These are phyloP conservation scores for Alternaria gaisen DNA, from an alignment of 2,329 filamentous ascomycete species.

Conservation along the genomic window DNA sequence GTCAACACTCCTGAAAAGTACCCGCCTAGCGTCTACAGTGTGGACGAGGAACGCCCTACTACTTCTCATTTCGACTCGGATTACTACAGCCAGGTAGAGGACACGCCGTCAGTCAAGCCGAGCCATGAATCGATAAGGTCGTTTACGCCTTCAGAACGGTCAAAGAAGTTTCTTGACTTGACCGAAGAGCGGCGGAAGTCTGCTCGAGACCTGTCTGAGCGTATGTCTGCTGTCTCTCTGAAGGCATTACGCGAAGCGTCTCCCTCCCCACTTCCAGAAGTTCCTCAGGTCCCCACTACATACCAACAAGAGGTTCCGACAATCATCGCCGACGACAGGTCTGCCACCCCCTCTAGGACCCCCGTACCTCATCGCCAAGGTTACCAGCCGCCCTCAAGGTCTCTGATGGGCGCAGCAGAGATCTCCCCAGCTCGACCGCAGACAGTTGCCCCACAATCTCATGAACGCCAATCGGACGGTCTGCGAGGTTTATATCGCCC, in stretches of 20 bases:
- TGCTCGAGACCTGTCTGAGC: conserved; percentile 41
- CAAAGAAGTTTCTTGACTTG: conserved; percentile 41
- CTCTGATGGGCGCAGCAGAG: conserved; percentile 22
- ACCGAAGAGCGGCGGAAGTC: conserved; percentile 36
- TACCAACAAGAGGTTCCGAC: conserved; percentile 20
- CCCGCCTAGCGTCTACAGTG: conserved; percentile 41
- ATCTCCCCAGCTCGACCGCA: conserved; percentile 19
- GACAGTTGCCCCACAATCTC: conserved; percentile 21
- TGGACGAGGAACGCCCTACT: conserved; percentile 48
- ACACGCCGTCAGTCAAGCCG: conserved; percentile 36
- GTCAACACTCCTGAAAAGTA: conserved; percentile 25
- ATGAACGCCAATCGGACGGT: conserved; percentile 28
- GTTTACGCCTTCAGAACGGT: conserved; percentile 36
- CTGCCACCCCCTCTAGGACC: conserved; percentile 16
- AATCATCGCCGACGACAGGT: conserved; percentile 15
- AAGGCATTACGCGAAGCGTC: conserved; percentile 24
- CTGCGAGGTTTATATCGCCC: conserved; percentile 32
- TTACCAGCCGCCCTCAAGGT: conserved; percentile 10
- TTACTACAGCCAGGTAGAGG: conserved; percentile 48
- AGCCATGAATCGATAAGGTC: conserved; percentile 32
- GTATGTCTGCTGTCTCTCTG: conserved; percentile 43
- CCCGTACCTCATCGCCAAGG: conserved; percentile 15
- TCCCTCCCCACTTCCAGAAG: conserved; percentile 23
- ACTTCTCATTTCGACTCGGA: conserved; percentile 49
- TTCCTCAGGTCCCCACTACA: conserved; percentile 32